phyloP scores from a whole-genome alignment of 495 filamentous ascomycete species.

The Paragyromitra xinjiangensis region DNA sequence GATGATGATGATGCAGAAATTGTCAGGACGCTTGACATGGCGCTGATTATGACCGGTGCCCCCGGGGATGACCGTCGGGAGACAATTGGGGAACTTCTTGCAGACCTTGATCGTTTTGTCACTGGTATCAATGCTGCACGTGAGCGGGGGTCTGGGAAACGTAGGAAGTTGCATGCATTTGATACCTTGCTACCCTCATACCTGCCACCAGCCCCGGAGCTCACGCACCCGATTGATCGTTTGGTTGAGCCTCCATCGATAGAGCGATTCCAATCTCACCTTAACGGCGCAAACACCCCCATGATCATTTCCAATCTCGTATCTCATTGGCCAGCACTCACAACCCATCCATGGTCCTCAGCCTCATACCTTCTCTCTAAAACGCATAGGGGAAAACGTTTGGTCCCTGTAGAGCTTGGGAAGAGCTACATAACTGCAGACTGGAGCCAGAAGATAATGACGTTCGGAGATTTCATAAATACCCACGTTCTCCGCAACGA shows the following conservation, averaged over 20 bases:
- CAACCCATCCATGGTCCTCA: constrained; percentile 72
- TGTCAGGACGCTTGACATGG: constrained; percentile 77
- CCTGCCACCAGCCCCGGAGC: constrained; percentile 56
- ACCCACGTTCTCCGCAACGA: constrained; percentile 15
- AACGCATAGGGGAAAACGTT: constrained; percentile 78
- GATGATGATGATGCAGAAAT: constrained; percentile 58
- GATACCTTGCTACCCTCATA: constrained; percentile 60
- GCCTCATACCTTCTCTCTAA: constrained; percentile 76
- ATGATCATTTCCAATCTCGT: constrained; percentile 74
- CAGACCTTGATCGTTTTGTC: constrained; percentile 36
- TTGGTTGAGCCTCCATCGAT: constrained; percentile 62
- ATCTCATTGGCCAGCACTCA: constrained; percentile 81
- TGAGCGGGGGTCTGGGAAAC: constrained; percentile 60
- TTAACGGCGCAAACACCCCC: constrained; percentile 66
- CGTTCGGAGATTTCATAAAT: constrained; percentile 76
- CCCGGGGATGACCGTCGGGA: constrained; percentile 62
- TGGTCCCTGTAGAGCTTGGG: constrained; percentile 91
- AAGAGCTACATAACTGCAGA: constrained; percentile 83
- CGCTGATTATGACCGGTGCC: constrained; percentile 82
- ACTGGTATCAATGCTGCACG: not conserved
- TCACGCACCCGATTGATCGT: constrained; percentile 59
- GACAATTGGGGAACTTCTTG: constrained; percentile 68
- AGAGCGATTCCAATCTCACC: constrained; percentile 71
- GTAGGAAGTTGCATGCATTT: constrained; percentile 38
- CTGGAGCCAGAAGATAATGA: constrained; percentile 86